These are phyloP conservation scores for Gentiana macrophylla DNA, from an alignment of 257 asterid genomes.

Conservation along the genomic window DNA sequence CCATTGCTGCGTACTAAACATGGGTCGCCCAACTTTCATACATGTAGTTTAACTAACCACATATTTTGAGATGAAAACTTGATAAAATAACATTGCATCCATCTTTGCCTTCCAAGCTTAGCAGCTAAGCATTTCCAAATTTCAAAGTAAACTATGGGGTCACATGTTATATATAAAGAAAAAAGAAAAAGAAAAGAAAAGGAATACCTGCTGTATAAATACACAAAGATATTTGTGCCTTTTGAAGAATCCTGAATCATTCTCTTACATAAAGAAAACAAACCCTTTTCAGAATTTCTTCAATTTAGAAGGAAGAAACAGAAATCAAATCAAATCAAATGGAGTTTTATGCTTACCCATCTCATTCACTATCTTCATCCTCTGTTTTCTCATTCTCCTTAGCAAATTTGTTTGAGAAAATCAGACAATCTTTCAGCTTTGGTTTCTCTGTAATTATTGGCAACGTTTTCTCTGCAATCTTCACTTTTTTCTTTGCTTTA, in stretches of 20 bases:
- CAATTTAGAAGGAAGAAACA: conserved; percentile 6
- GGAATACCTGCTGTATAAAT: no score
- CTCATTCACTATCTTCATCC: conserved; percentile 51
- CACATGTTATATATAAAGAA: background rate
- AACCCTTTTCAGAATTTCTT: conserved; percentile 6
- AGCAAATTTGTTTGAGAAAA: conserved; percentile 42
- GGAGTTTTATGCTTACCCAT: conserved; percentile 74
- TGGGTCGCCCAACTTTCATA: no score
- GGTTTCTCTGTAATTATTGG: conserved; percentile 70
- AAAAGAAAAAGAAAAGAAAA: background rate
- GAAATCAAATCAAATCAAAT: conserved; percentile 11
- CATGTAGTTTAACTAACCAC: no score
- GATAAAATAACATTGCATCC: no score
- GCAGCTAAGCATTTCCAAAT: no score
- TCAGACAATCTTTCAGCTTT: conserved; percentile 51
- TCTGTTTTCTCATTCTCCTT: conserved; percentile 35
- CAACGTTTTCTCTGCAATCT: conserved; percentile 77
- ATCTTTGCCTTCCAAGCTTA: no score
- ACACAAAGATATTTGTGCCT: background rate
- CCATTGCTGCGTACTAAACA: no score
- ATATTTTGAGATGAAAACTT: no score
- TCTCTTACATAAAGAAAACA: background rate
- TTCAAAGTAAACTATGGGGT: no score
- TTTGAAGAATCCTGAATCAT: background rate
- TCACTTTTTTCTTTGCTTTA: conserved; percentile 84